These are phyloP conservation scores for Claviceps sp. DNA, from an alignment of 2,329 filamentous ascomycete species.

Conservation along the genomic window DNA sequence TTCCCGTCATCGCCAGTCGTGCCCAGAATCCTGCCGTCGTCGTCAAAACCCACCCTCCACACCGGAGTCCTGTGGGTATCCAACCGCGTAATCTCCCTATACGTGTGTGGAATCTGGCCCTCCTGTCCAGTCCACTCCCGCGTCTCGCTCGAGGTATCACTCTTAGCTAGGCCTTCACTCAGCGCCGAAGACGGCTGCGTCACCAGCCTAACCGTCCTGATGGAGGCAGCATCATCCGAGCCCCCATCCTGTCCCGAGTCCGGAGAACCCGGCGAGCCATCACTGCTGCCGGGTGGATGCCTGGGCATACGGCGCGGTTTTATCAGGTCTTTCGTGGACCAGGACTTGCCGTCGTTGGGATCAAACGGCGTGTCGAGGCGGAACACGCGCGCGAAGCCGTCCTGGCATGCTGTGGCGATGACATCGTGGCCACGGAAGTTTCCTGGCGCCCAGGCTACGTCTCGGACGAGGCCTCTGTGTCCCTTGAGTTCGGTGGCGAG, in stretches of 20 bases:
- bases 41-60: slow-evolving; percentile 62
- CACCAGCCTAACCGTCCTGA: slow-evolving; percentile 15
- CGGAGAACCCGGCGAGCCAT: background rate
- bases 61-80: slow-evolving; percentile 57
- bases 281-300: background rate
- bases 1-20: slow-evolving; percentile 66
- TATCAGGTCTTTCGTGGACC: slow-evolving; percentile 33
- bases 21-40: slow-evolving; percentile 57
- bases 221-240: slow-evolving; percentile 8
- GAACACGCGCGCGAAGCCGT: slow-evolving; percentile 83
- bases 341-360: slow-evolving; percentile 34
- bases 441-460: slow-evolving; percentile 85
- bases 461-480: slow-evolving; percentile 66
- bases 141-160: slow-evolving; percentile 30
- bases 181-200: slow-evolving; percentile 30
- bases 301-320: slow-evolving; percentile 10
- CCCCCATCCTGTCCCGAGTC: slow-evolving; percentile 17
- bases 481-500: slow-evolving; percentile 63
- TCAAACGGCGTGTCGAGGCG: slow-evolving; percentile 51
- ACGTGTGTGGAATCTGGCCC: slow-evolving; percentile 52
- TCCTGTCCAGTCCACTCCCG: slow-evolving; percentile 40
- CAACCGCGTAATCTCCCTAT: slow-evolving; percentile 51
- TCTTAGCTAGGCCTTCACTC: slow-evolving; percentile 39
- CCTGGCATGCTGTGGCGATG: slow-evolving; percentile 83
- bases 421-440: slow-evolving; percentile 84